Percentiles rank a stretch among this genome's conserved stretches.
These are phyloP conservation scores for Macrocystidia cucumis DNA, from an alignment of 1,284 basidiomycete genomes.

Conservation along the genomic window DNA sequence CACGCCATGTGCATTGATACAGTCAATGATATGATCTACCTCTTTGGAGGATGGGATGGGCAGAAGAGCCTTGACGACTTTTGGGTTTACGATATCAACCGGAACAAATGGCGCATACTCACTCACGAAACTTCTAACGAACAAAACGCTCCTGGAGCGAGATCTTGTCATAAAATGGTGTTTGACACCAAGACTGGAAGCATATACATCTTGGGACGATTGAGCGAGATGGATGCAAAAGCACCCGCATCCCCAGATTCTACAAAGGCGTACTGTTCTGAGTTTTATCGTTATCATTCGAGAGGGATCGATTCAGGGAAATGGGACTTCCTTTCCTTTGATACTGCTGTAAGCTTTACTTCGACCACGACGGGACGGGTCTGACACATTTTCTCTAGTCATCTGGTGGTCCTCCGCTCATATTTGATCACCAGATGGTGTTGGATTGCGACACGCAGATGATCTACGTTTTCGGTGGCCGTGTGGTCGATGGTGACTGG, in stretches of 20 bases:
- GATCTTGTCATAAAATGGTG: conserved; percentile 81
- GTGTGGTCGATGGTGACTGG: conserved; percentile 60
- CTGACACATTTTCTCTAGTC: conserved; percentile 25
- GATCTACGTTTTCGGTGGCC: conserved; percentile 75
- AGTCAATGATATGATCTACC: conserved; percentile 55
- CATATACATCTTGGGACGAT: conserved; percentile 65
- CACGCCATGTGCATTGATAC: conserved; percentile 80
- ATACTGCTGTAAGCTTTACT: conserved; percentile 46
- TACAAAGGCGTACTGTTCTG: conserved; percentile 34
- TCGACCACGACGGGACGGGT: background rate
- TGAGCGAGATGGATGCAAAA: conserved; percentile 43
- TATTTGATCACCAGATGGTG: conserved; percentile 79
- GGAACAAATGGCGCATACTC: conserved; percentile 59
- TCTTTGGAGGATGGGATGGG: conserved; percentile 81
- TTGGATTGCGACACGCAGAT: conserved; percentile 68
- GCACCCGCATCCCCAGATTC: conserved; percentile 14
- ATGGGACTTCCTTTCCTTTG: conserved; percentile 60
- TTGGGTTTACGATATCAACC: conserved; percentile 64
- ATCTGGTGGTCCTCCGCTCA: conserved; percentile 63
- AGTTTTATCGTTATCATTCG: conserved; percentile 68
- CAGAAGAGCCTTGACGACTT: conserved; percentile 70
- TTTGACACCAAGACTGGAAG: conserved; percentile 64
- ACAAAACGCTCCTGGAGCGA: conserved; percentile 58
- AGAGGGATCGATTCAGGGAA: conserved; percentile 48
- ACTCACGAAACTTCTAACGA: conserved; percentile 49